Evolutionary conservation across 202 grass and related monocot genomes (phyloP).

Genomic region (Dendrocalamus latiflorus): DNA sequence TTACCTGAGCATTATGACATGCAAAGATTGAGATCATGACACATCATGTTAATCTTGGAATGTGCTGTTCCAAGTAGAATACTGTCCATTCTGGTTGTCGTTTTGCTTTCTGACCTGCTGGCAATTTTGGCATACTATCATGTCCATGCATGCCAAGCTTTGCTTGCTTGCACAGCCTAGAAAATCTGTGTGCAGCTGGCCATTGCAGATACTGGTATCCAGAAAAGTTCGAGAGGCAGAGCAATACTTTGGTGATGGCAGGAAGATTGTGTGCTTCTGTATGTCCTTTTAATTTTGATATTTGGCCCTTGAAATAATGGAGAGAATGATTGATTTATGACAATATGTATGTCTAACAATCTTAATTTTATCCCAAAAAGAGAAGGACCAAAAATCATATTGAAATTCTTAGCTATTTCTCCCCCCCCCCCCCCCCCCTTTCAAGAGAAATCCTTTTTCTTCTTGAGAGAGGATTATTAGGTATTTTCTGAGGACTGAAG

Average conservation of each 20-base stretch:
- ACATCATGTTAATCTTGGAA: conserved; percentile 14
- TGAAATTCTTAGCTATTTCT: background rate
- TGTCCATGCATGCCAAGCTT: conserved; percentile 9
- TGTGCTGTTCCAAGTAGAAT: conserved; percentile 13
- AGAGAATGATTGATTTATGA: background rate
- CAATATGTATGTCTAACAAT: background rate
- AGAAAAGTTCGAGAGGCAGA: conserved; percentile 24
- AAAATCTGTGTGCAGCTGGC: conserved; percentile 20
- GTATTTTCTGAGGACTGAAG: background rate
- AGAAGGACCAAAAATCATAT: background rate
- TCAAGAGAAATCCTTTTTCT: background rate
- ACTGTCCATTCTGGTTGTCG: conserved; percentile 25
- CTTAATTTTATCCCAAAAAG: background rate
- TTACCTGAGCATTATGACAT: background rate
- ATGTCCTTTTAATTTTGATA: background rate
- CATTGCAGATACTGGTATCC: conserved; percentile 24
- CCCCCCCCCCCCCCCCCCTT: too few species aligned
- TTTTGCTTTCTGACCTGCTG: conserved; percentile 42
- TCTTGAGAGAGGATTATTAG: background rate
- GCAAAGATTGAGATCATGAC: background rate
- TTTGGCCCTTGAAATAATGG: background rate
- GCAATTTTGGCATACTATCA: conserved; percentile 34
- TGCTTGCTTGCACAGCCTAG: background rate
- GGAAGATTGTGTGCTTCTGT: conserved; percentile 12
- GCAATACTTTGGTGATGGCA: conserved; percentile 17